Evolutionary conservation across 805 yeast species (phyloP), one percentile per base, ranked within the genome.

Genomic region (Starmera quercuum): DNA sequence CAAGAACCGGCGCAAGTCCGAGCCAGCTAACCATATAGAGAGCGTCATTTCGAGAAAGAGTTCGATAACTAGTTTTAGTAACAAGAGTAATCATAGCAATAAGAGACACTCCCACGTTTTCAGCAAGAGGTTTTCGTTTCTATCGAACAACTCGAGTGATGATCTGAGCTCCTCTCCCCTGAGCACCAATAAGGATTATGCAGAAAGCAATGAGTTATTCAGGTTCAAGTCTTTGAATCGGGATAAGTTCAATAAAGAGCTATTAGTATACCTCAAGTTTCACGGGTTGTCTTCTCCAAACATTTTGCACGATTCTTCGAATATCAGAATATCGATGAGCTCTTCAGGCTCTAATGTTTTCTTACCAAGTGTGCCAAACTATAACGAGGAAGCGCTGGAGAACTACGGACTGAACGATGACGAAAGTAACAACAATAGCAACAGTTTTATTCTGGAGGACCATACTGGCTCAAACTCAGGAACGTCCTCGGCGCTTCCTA

Each of bases 301-400:
- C 21, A 47, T 47, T 15, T 28, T 40, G 6, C 30, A 29, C 14
- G 52, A 45, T 30, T 17, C 33, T 1, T 11, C 31, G 1, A 7
- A 30, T 1, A 13, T 44, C 7, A 20, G 44, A 12, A 46, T 61
- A 5, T 47, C 58, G 5, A 28, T 58, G 2, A 54, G 63, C 7
- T 48, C 62, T 0, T 47, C 51, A 5, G 62, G 63, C 14, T 61
- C 58, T 11, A 44, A 48, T 20, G 48, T 61, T 5, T 61, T 61
- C 31, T 32, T 61, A 21, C 60, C 61, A 4, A 51, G 61, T 15
- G 33, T 48, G 14, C 43, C 57, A 3, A 40, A 46, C 9, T 39
- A 42, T 20, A 54, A 49, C 18, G 60, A 55, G 29, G 58, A 53
- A 32, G 54, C 56, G 36, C 31, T 50, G 17, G 40, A 43, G 2